Evolutionary conservation across 176 grass and related monocot species (phyloP), one percentile per base, ranked within the genome.

Genomic region (Melocanna baccifera): DNA sequence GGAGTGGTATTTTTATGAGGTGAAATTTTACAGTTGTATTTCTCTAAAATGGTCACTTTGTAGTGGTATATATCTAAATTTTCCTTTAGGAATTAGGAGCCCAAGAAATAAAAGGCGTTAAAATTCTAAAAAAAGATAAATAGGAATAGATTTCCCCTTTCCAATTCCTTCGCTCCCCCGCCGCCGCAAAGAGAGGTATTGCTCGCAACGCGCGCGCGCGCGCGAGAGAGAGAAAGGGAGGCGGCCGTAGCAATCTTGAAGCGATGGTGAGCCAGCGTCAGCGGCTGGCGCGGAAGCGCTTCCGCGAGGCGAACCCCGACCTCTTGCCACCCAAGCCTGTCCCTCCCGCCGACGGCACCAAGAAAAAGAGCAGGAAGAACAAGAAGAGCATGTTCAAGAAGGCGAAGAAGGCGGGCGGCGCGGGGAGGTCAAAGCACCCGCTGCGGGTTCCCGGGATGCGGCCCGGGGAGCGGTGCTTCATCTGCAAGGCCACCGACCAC

Each of bases 381-480:
- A 87, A 81, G 80, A 91, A 88, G 46, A 77, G 36, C 23, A 52
- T 78, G 80, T 77, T 86, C 42, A 91, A 93, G 84, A 87, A 88
- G 74, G 80, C 40, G 47, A 62, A 90, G 79, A 88, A 81, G 48
- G 12, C 29, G 16, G 80, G 39, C n/a, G 67, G 70, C 83, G 56
- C 71, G 34, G 59, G 80, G 22, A 82, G 89, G 78, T 43, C 74
- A 53, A 99, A 99, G 81, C 96, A 99, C 68, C 93, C 91, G 7
- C 78, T 95, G 34, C 76, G 96, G 56, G 87, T 98, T 9, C 91
- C 96, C 3, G 93, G 96, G 50, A 98, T 95, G 96, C 92, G 96
- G 4, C 93, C 96, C 1, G 93, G 96, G n/a, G 96, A 98, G 34
- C 85, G 91, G 85, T 98, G 96, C 96, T 99, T 96, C 90, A 94